Base-by-base conservation (phyloP, 2,329 filamentous ascomycete genomes). In the Ophiosphaerella narmari region DNA sequence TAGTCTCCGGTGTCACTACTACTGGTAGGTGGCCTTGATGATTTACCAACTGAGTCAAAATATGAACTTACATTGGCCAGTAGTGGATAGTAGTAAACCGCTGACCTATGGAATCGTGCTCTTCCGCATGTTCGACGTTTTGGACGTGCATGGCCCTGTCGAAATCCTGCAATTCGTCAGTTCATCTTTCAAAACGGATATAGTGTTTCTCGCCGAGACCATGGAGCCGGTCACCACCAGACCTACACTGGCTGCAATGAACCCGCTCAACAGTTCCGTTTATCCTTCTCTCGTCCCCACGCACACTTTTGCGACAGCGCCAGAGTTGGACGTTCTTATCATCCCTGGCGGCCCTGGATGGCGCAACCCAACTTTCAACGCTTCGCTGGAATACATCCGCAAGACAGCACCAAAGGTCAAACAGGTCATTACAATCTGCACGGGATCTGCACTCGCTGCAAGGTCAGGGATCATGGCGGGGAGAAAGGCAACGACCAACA, bases 351-450 rank as follows among this genome's bases (percentile, higher is more conserved):
- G 86, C 0, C 51, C 71, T 0, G 85, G 85, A 3, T 76, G 66
- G 44, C 52, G 73, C 18, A 63, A 61, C 38, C 53, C 59, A 5
- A 56, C 68, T 3, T 36, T 63, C 31, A 62, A 64, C 1, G 51
- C 66, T 4, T 72, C 77, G 1, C 65, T 81, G 5, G 70, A 77
- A 0, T 86, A 79, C 49, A 74, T 85, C 40, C 58, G 65, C n/a
- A 66, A 72, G 2, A 68, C 70, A 7, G 82, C 76, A 54, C 80
- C 82, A 0, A 54, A 62, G 3, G 69, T 86, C 16, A 71, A 80
- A 52, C 80, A 83, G 47, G 64, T 88, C 14, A 76, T 89, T 38
- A 86, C 84, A 0, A 78, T 89, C 3, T 89, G 86, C 67, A 89
- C 84, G 1, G 86, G 86, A 0, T 76, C 83, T 1, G 79, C 78